Percentiles rank a stretch among this genome's conserved stretches.
Evolutionary conservation across 176 grass and related monocot genomes (phyloP).

Genomic region (Pharus latifolius): DNA sequence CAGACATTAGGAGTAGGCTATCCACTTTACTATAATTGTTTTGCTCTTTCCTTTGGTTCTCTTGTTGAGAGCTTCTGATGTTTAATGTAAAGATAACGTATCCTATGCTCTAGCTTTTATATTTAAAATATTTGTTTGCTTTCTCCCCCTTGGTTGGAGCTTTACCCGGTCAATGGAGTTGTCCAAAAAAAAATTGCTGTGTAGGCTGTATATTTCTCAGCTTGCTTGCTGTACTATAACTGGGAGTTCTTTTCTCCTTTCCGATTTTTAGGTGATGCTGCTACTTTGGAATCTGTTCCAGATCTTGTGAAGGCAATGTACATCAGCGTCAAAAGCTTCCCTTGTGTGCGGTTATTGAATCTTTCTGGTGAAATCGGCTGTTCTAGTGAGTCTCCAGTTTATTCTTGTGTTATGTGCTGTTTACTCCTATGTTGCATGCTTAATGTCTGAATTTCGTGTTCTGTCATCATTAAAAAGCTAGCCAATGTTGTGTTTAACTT

Average conservation of each 20-base stretch:
- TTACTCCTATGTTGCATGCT: neutral
- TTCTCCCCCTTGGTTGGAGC: neutral
- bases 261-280: constrained; percentile 35
- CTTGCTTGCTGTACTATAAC: neutral
- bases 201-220: neutral
- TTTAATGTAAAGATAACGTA: too few relatives aligned
- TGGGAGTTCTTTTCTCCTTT: neutral
- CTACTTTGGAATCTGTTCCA: constrained; percentile 73
- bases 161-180: neutral
- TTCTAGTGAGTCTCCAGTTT: constrained; percentile 66
- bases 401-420: neutral
- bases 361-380: constrained; percentile 88
- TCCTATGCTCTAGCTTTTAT: too few relatives aligned
- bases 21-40: too few relatives aligned
- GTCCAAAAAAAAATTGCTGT: neutral
- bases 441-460: neutral
- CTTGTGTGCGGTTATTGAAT: constrained; percentile 89
- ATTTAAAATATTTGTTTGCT: too few relatives aligned
- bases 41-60: too few relatives aligned
- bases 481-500: neutral
- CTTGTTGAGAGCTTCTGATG: too few relatives aligned
- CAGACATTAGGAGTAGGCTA: too few relatives aligned
- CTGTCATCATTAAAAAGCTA: neutral
- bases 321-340: constrained; percentile 67
- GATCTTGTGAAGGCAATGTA: constrained; percentile 96